Evolutionary conservation across 1,284 basidiomycete genomes (phyloP), one percentile per base, ranked within the genome.

Genomic region (Erythrobasidium hasegawianum): DNA sequence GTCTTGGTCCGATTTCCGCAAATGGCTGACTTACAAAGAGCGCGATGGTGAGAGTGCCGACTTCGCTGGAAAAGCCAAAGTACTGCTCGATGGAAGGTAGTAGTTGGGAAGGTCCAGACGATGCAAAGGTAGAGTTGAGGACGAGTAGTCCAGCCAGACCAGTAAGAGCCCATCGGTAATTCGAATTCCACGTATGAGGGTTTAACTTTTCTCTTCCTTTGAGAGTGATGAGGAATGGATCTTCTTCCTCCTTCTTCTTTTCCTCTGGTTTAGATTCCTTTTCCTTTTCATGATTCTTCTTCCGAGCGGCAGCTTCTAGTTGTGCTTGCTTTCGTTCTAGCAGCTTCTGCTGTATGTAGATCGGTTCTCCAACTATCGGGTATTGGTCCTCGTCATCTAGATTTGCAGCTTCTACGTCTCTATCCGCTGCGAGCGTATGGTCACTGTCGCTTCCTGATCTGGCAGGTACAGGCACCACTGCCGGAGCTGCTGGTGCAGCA

Each of bases 161-260:
- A 1, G 87, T 89, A 24, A 89, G 76, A 71, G 83, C 85, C 85
- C 86, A 87, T 70, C 85, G 78, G 69, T 81, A 83, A 8, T 69
- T 18, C 1, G 77, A 71, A 13, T 80, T 78, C 86, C 86, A 87
- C 69, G 83, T 86, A 81, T 86, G 76, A 7, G 73, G 73, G 13
- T 71, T 69, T 16, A 84, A 81, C 57, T 82, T 77, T 16, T 76
- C 76, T 0, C 78, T 75, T 45, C 82, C 81, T 53, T 77, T 75
- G 1, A 75, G 71, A 18, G 72, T 68, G 11, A 82, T 79, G 14
- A 81, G 75, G 71, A 76, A 82, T 3, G 75, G 70, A 58, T 81
- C 73, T 11, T 70, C 61, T 40, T 56, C 13, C 45, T 68, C n/a
- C 7, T n/a, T 33, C 33, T 39, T 29, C 20, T 57, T 13, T 9